Evolutionary conservation across 129 eudicot genomes (phyloP).

Genomic region (Helichrysum umbraculigerum): DNA sequence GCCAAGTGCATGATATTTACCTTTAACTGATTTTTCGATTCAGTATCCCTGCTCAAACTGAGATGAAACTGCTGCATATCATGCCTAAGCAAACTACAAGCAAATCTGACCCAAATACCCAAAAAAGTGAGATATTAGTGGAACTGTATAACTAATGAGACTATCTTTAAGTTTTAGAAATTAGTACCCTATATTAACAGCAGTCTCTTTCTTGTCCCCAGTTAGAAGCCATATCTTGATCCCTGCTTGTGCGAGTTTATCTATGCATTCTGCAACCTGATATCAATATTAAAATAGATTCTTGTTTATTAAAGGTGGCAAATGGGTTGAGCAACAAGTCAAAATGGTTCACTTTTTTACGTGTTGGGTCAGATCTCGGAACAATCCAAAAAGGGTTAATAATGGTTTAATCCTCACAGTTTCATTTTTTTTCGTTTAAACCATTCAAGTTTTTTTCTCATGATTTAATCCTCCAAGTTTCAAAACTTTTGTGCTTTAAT

Average conservation of each 20-base stretch:
- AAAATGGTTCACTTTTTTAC: not conserved
- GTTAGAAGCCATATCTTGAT: constrained; percentile 62
- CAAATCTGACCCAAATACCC: constrained; percentile 33
- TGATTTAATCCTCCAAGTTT: no score
- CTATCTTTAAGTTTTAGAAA: not conserved
- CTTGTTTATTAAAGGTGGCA: not conserved
- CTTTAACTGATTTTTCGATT: constrained; percentile 46
- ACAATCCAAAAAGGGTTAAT: no score
- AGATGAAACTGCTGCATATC: constrained; percentile 54
- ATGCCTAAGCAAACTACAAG: constrained; percentile 64
- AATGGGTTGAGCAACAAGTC: not conserved
- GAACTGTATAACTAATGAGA: constrained; percentile 3
- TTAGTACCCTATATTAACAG: constrained; percentile 60
- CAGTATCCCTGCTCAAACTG: constrained; percentile 52
- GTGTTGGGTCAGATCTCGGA: not conserved
- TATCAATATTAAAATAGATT: not conserved
- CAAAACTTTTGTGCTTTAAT: no score
- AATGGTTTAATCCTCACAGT: no score
- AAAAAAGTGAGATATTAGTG: not conserved
- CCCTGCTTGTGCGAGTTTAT: constrained; percentile 64
- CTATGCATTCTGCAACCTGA: constrained; percentile 68
- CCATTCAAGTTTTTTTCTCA: no score
- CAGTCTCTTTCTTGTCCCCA: constrained; percentile 63
- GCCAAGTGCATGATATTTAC: constrained; percentile 36
- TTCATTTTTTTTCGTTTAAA: no score